phyloP scores from a whole-genome alignment of 2,329 filamentous ascomycete species.

The Stromatinia cepivora region DNA sequence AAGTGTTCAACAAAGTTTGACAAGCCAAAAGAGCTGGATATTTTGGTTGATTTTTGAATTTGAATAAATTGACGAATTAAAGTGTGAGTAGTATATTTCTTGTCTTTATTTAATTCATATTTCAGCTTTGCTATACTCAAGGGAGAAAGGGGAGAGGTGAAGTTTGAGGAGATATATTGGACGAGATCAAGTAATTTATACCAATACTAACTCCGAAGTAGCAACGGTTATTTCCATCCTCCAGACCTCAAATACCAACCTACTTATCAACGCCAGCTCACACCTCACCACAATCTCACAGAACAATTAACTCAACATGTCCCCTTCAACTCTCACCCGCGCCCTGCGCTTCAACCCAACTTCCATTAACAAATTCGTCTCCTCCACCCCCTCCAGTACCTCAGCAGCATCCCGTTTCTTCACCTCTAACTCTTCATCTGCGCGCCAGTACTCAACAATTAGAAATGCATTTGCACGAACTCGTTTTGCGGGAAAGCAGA shows the following conservation, averaged over 20 bases:
- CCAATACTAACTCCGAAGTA: constrained; percentile 5
- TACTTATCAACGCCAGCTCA: neutral
- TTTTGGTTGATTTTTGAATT: neutral
- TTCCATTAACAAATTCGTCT: constrained; percentile 13
- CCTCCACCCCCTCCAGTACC: constrained; percentile 42
- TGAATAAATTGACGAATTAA: neutral
- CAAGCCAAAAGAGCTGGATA: constrained; percentile 1
- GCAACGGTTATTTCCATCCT: constrained; percentile 9
- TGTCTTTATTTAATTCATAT: neutral
- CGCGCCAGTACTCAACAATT: constrained; percentile 46
- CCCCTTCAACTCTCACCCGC: neutral
- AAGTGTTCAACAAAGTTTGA: constrained; percentile 20
- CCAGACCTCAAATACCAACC: neutral
- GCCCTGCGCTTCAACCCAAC: constrained; percentile 19
- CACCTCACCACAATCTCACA: neutral
- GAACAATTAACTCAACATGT: neutral
- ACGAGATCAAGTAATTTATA: neutral
- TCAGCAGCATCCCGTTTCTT: constrained; percentile 44
- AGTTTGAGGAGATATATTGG: neutral
- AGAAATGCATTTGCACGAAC: constrained; percentile 25
- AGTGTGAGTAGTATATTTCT: neutral
- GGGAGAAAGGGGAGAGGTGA: neutral
- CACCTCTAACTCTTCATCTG: constrained; percentile 48
- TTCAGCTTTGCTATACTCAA: neutral
- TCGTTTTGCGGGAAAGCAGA: constrained; percentile 36